phyloP scores from a whole-genome alignment of 176 grass and related monocot species.

The Alloteropsis semialata region DNA sequence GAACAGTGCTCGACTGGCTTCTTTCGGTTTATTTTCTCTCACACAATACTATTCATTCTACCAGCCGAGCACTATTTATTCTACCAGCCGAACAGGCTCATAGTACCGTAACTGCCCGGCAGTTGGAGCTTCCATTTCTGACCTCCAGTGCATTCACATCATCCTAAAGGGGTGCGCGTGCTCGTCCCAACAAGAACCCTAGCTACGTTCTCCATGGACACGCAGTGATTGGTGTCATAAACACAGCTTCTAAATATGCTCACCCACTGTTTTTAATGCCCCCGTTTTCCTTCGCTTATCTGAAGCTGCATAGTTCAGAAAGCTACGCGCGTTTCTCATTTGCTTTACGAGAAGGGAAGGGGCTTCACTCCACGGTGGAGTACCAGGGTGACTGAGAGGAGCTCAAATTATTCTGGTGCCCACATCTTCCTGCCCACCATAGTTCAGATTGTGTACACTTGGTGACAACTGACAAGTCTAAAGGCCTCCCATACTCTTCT shows the following conservation, averaged over 20 bases:
- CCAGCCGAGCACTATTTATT: too few species aligned
- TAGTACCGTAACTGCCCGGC: background rate
- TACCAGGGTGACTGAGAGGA: too few species aligned
- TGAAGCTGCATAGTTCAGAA: background rate
- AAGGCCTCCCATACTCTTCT: too few species aligned
- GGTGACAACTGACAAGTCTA: too few species aligned
- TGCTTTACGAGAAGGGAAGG: background rate
- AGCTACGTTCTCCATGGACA: background rate
- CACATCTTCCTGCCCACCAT: too few species aligned
- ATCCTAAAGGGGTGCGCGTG: background rate
- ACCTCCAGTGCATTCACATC: background rate
- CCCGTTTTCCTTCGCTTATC: background rate
- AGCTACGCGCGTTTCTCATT: background rate
- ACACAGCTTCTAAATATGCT: conserved; percentile 9
- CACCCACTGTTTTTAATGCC: conserved; percentile 1
- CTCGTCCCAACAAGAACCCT: background rate
- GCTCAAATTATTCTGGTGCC: too few species aligned
- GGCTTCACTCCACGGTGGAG: too few species aligned
- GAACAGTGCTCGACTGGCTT: too few species aligned
- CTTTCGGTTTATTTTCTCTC: too few species aligned
- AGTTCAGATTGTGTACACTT: too few species aligned
- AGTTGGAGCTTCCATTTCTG: background rate
- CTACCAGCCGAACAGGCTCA: too few species aligned
- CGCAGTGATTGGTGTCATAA: conserved; percentile 8
- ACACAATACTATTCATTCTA: too few species aligned